Evolutionary conservation across 2,329 filamentous ascomycete genomes (phyloP).

Genomic region (Hymenoscyphus albidus): DNA sequence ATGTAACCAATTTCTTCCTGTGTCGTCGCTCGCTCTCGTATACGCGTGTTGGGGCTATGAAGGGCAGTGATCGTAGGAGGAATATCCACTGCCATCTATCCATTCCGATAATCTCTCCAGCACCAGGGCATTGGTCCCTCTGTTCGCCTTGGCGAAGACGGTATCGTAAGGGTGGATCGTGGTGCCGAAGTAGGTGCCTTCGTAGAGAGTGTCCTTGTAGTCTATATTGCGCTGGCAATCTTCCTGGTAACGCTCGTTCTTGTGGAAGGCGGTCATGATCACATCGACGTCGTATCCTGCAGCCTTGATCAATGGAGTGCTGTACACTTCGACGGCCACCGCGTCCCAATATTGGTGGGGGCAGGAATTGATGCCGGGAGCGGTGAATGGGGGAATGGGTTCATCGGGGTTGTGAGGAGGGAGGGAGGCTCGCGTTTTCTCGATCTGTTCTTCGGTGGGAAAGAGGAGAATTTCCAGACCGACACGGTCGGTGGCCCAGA

Average conservation of each 20-base stretch:
- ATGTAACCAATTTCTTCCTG: too few relatives aligned
- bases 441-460: conserved; percentile 14
- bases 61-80: conserved; percentile 26
- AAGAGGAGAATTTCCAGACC: conserved; percentile 29
- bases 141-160: conserved; percentile 30
- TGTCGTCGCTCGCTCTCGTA: too few relatives aligned
- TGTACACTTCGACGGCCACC: conserved; percentile 27
- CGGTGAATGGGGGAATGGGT: neutral
- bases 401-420: neutral
- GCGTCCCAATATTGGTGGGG: conserved; percentile 24
- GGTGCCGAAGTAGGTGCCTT: conserved; percentile 28
- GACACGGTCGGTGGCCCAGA: conserved; percentile 30
- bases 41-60: neutral
- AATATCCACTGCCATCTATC: conserved; percentile 24
- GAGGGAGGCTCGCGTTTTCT: conserved; percentile 11
- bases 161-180: conserved; percentile 31
- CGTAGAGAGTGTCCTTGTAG: conserved; percentile 25
- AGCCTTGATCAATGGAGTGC: conserved; percentile 23
- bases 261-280: conserved; percentile 29
- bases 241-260: conserved; percentile 16
- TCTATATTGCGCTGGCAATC: conserved; percentile 5
- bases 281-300: conserved; percentile 29
- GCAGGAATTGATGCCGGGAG: conserved; percentile 28
- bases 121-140: conserved; percentile 21
- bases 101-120: conserved; percentile 26